These are phyloP conservation scores for Acacia concinna DNA, from an alignment of 331 rosid genomes.

Conservation along the genomic window DNA sequence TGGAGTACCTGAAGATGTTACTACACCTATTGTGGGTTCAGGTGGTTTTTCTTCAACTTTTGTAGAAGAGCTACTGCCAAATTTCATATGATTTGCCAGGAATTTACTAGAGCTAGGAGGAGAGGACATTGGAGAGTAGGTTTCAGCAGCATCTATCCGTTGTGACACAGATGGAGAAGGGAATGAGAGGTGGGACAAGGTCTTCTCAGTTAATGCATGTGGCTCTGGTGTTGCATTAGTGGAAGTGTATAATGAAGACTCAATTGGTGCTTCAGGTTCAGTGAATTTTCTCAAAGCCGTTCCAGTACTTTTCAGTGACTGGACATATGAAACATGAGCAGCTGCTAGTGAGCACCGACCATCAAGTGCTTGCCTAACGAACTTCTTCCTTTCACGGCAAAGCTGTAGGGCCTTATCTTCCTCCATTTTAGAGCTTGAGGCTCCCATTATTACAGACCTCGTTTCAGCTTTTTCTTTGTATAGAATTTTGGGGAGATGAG, in stretches of 20 bases:
- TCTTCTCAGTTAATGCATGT: constrained; percentile 53
- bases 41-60: constrained; percentile 58
- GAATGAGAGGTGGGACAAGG: constrained; percentile 57
- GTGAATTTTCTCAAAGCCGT: constrained; percentile 53
- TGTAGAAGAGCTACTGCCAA: constrained; percentile 41
- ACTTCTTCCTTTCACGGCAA: constrained; percentile 68
- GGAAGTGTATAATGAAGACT: constrained; percentile 60
- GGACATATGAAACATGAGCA: constrained; percentile 58
- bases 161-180: constrained; percentile 61
- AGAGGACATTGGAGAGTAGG: constrained; percentile 53
- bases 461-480: constrained; percentile 10
- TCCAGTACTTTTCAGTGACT: constrained; percentile 59
- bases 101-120: constrained; percentile 49
- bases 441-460: constrained; percentile 50
- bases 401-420: constrained; percentile 64
- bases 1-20: constrained; percentile 52
- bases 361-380: constrained; percentile 69
- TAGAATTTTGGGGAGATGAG: constrained; percentile 8
- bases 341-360: constrained; percentile 70
- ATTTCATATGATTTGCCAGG: constrained; percentile 56
- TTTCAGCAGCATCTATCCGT: constrained; percentile 36
- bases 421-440: constrained; percentile 56
- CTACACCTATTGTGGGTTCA: constrained; percentile 44
- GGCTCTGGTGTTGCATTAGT: constrained; percentile 68
- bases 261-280: constrained; percentile 57